Evolutionary conservation across 1,284 basidiomycete genomes (phyloP).

Genomic region (Cerrena zonata): DNA sequence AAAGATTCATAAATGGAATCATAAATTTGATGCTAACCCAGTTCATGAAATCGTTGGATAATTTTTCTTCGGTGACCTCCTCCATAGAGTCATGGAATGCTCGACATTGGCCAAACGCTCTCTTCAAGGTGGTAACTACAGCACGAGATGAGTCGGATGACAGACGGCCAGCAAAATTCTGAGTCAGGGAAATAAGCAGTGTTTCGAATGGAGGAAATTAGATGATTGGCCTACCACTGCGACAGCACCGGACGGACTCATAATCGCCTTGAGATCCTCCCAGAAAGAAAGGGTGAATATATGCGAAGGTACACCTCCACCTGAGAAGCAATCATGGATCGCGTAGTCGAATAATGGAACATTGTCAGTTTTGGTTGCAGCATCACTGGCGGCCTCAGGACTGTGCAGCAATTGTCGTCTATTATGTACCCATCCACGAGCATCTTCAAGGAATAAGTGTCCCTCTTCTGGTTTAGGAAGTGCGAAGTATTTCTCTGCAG

Average conservation of each 20-base stretch:
- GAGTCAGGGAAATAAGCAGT: constrained; percentile 28
- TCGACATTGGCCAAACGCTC: constrained; percentile 69
- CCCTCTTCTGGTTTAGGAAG: constrained; percentile 54
- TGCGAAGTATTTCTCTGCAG: constrained; percentile 73
- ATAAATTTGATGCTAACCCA: no score
- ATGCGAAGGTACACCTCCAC: constrained; percentile 77
- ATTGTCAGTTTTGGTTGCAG: neutral
- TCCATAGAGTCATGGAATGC: constrained; percentile 70
- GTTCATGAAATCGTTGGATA: constrained; percentile 61
- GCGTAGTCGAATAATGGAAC: constrained; percentile 61
- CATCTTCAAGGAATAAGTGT: constrained; percentile 71
- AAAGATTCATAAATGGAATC: constrained; percentile 17
- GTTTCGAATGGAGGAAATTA: neutral
- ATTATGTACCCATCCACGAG: constrained; percentile 33
- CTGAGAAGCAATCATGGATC: constrained; percentile 88
- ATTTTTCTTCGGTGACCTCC: constrained; percentile 37
- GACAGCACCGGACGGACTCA: constrained; percentile 70
- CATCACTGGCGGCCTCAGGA: constrained; percentile 15
- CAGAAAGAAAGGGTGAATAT: constrained; percentile 82
- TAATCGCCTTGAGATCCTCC: constrained; percentile 56
- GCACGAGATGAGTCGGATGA: constrained; percentile 58
- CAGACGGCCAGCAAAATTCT: constrained; percentile 73
- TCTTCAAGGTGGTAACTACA: constrained; percentile 63
- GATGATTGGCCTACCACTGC: constrained; percentile 60
- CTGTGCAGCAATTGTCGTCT: neutral